Conservation (phyloP, 2,329 filamentous ascomycete genomes). For the Epichloe baconii region DNA sequence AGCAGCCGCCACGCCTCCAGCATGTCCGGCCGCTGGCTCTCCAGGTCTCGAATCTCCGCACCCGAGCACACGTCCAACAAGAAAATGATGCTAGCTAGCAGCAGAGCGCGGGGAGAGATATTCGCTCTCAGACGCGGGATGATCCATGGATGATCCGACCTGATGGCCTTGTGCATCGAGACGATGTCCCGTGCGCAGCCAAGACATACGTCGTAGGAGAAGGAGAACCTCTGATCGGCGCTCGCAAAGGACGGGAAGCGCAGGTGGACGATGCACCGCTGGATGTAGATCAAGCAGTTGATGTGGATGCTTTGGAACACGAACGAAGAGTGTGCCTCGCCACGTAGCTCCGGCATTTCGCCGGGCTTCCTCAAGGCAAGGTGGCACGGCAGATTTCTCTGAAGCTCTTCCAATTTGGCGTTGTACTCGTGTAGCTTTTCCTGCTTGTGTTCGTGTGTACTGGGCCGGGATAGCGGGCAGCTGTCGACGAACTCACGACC, state of each 20-base stretch:
- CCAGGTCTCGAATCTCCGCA: background rate
- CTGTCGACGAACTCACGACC: slow-evolving; percentile 1
- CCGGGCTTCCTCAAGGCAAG: background rate
- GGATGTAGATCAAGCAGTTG: slow-evolving; percentile 3
- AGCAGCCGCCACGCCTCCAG: slow-evolving; percentile 2
- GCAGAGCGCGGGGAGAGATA: background rate
- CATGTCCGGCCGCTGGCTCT: slow-evolving; percentile 1
- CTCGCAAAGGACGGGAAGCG: background rate
- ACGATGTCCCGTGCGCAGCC: slow-evolving; percentile 2
- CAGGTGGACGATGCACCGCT: slow-evolving; percentile 2
- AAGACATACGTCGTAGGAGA: background rate
- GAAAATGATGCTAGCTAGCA: slow-evolving; percentile 2
- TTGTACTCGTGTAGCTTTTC: slow-evolving; percentile 1
- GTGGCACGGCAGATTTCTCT: slow-evolving; percentile 2
- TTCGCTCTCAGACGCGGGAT: background rate
- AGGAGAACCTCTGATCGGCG: background rate
- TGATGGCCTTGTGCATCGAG: slow-evolving; percentile 1
- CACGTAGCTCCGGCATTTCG: background rate
- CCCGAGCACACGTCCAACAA: slow-evolving; percentile 4
- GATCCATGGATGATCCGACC: background rate
- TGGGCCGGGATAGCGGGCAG: background rate
- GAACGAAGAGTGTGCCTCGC: background rate
- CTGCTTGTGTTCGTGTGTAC: background rate
- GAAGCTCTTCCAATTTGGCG: background rate
- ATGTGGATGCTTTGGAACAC: slow-evolving; percentile 3